Base-by-base conservation (phyloP, 2,329 filamentous ascomycete genomes). In the Lecanoromycetidae sp. region DNA sequence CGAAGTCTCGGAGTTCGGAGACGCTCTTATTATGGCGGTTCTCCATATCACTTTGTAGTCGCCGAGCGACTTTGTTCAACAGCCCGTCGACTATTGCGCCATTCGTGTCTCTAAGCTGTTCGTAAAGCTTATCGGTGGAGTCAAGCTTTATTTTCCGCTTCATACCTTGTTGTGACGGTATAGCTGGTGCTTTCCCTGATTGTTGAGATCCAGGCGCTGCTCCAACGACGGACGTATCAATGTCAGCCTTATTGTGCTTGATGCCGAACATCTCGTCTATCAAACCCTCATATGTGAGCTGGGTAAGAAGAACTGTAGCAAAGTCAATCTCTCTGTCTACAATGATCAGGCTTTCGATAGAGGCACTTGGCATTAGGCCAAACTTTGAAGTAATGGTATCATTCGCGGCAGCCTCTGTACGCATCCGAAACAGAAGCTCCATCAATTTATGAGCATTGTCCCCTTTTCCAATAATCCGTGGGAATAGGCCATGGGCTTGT, bases 301-400 rank as follows among this genome's bases (percentile, higher is more conserved):
- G 91, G 0, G 90, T 96, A 45, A 98, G 79, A 13, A 98, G 73
- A 0, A 84, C 82, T 1, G 91, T 95, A 13, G 90, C 86, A 58
- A 91, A 87, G 63, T 98, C 91, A 46, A 94, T 83, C 61, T 95
- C 88, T 41, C 91, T 84, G 63, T 98, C 91, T 46, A 98, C 87
- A 51, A 98, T 84, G 57, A 98, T 88, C 50, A 95, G 71, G 59
- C 83, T 94, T 63, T 98, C 91, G 39, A 87, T 84, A 5, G 80
- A 81, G 9, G 83, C 83, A 63, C 91, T 96, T 10, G 91, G 90
- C 9, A 85, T 81, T 22, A 94, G 70, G 5, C 84, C 84, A 36
- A 80, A 70, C 55, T 75, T 76, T 7, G 70, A 66, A 2, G 71
- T 71, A 47, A 71, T 70, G 34, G 69, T 71, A 23, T 75, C 77